These are phyloP conservation scores for Talaromyces sp. DNA, from an alignment of 2,329 filamentous ascomycete species.

Conservation along the genomic window DNA sequence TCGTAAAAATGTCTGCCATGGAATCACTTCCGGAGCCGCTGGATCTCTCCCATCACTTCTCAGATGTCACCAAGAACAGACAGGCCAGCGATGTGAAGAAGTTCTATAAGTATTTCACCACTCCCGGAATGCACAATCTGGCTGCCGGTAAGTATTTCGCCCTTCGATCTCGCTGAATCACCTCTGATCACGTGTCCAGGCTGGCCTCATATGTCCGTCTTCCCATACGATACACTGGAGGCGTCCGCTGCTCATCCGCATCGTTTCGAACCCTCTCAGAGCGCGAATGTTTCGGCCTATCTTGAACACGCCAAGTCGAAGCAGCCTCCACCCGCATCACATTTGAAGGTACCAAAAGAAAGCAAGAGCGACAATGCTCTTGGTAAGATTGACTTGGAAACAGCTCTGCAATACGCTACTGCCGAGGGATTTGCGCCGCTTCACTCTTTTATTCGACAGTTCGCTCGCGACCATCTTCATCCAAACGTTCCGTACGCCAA, in stretches of 20 bases:
- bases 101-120: constrained; percentile 78
- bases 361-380: constrained; percentile 52
- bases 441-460: constrained; percentile 70
- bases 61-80: constrained; percentile 61
- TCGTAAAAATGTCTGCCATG: neutral
- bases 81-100: constrained; percentile 64
- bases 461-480: constrained; percentile 69
- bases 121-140: constrained; percentile 56
- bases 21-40: constrained; percentile 42
- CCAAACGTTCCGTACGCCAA: constrained; percentile 72
- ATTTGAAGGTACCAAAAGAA: constrained; percentile 67
- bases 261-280: constrained; percentile 62
- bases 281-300: constrained; percentile 51
- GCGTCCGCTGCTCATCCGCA: constrained; percentile 69
- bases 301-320: constrained; percentile 27
- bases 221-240: constrained; percentile 87
- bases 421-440: constrained; percentile 76
- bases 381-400: constrained; percentile 71
- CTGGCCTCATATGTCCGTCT: constrained; percentile 73
- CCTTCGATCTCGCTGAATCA: constrained; percentile 1
- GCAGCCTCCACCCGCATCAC: constrained; percentile 33
- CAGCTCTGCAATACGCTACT: constrained; percentile 82
- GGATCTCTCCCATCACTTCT: constrained; percentile 76
- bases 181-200: constrained; percentile 44
- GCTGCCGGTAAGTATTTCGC: constrained; percentile 45